Base-by-base conservation (phyloP, 257 asterid species). In the Ophiorrhiza pumila region DNA sequence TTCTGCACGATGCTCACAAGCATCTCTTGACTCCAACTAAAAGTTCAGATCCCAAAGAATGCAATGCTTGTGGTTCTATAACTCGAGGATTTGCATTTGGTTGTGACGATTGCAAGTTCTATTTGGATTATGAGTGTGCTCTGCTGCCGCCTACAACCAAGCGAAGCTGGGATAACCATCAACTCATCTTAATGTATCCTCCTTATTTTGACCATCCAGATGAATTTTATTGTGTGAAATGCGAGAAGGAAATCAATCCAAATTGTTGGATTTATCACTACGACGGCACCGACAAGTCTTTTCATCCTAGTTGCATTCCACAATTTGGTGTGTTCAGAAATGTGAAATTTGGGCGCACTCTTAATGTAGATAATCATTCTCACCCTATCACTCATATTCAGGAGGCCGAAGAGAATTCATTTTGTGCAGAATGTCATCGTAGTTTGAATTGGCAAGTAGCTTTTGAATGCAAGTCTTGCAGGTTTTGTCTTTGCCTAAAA, bases 241-340 rank as follows among this genome's bases (percentile, higher is more conserved):
- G 72, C 14, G 72, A 68, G 23, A 43, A 52, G 29, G 59, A 47
- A 47, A 49, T 68, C 8, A 35, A 68, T 45, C 72, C 72, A 18
- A 68, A 50, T 39, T 11, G 0, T 18, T 53, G 59, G 59, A 20
- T 68, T 18, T 68, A 68, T n/a, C 59, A 52, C 29, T 68, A 61
- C 61, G 15, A 15, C n/a, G 25, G 37, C 49, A 6, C 49, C 46
- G 43, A 68, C 22, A 2, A 29, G 0, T 68, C 61, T 1, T 68
- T 49, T 18, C 72, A 68, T 45, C 23, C 29, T 20, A 2, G 17
- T 9, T 66, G 71, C 50, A 34, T 49, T 42, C 22, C 41, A 0
- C 29, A 27, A 18, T 3, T 25, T 14, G 1, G 20, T 11, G 6
- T 32, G 20, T 43, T 50, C 25, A 50, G 56, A 3, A 22, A 50